These are phyloP conservation scores for Colletotrichum brevisporum DNA, from an alignment of 2,329 filamentous ascomycete species.

Conservation along the genomic window DNA sequence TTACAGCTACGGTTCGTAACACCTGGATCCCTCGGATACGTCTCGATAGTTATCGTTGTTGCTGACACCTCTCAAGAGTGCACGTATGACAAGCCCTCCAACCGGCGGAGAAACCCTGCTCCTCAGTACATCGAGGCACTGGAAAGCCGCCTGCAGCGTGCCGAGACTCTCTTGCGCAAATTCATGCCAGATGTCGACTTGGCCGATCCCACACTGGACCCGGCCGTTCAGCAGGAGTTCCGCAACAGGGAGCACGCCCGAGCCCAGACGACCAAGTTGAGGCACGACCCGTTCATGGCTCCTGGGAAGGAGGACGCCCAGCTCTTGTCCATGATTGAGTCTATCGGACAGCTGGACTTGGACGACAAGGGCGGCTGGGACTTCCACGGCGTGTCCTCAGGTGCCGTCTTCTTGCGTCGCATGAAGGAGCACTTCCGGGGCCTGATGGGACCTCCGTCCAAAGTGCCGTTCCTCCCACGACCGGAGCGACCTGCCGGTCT, in stretches of 20 bases:
- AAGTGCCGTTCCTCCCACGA: constrained; percentile 71
- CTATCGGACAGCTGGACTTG: constrained; percentile 90
- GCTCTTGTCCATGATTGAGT: constrained; percentile 94
- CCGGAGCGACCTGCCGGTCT: constrained; percentile 64
- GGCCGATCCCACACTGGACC: constrained; percentile 86
- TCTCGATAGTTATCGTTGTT: too few relatives aligned
- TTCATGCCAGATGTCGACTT: constrained; percentile 89
- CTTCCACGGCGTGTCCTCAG: constrained; percentile 94
- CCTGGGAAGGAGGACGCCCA: constrained; percentile 75
- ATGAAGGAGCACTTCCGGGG: constrained; percentile 91
- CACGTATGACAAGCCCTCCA: constrained; percentile 95
- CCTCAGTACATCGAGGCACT: constrained; percentile 94
- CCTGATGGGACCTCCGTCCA: constrained; percentile 76
- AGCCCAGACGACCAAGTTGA: constrained; percentile 58
- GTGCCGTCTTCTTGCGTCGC: constrained; percentile 87
- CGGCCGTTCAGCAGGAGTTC: constrained; percentile 79
- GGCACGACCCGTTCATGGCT: constrained; percentile 49
- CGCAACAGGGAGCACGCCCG: constrained; percentile 68
- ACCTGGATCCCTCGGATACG: neutral
- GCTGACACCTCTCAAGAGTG: constrained; percentile 74
- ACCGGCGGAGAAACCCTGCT: constrained; percentile 88
- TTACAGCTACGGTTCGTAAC: constrained; percentile 90
- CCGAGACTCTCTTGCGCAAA: constrained; percentile 83
- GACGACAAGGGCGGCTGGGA: constrained; percentile 95
- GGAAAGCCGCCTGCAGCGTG: constrained; percentile 85